Conservation (phyloP, 495 filamentous ascomycete species). For the Cairneyella variabilis region DNA sequence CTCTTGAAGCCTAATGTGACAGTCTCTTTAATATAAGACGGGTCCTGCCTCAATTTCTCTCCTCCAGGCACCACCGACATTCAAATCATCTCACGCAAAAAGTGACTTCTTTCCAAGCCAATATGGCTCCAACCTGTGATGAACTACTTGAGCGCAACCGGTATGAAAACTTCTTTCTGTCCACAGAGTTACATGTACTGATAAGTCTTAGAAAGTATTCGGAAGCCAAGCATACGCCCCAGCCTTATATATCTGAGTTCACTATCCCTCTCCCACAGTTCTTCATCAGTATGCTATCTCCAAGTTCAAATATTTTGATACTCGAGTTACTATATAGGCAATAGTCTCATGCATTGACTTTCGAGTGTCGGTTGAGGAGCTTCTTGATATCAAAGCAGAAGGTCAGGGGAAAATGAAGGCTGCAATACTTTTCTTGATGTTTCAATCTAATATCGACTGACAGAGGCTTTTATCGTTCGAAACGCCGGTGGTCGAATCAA, state of each 20-base stretch:
- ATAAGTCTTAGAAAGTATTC: conserved; percentile 1
- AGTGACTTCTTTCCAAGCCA: not conserved
- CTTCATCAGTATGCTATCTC: not conserved
- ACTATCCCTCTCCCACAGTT: not conserved
- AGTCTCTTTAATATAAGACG: not conserved
- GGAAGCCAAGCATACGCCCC: not conserved
- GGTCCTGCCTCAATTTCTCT: not conserved
- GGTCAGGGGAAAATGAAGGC: no score
- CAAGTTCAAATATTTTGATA: no score
- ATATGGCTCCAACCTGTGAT: conserved; percentile 2
- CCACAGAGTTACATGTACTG: not conserved
- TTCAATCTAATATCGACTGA: not conserved
- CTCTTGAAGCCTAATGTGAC: not conserved
- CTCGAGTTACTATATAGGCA: no score
- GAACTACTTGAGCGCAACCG: conserved; percentile 1
- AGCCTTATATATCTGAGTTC: not conserved
- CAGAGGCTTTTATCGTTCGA: conserved; percentile 5
- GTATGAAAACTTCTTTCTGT: not conserved
- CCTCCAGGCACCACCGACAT: not conserved
- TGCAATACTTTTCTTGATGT: no score
- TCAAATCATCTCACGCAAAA: not conserved
- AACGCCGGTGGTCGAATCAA: conserved; percentile 3
- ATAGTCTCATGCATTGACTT: no score
- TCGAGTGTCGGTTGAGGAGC: no score
- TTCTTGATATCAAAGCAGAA: no score